Evolutionary conservation across 148 eudicot genomes (phyloP).

Genomic region (Suaeda aralocaspica): DNA sequence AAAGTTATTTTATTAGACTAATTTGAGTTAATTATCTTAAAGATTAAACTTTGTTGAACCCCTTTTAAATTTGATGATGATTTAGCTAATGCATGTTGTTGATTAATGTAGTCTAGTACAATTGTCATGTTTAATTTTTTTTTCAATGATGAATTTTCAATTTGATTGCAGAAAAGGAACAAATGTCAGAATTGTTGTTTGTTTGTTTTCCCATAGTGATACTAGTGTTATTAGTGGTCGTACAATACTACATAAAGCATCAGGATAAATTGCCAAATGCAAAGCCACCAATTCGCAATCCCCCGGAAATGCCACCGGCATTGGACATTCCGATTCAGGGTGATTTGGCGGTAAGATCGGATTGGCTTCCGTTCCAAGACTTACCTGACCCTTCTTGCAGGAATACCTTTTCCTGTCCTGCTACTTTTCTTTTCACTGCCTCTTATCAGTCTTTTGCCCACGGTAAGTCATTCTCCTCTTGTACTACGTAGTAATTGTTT

Average conservation of each 20-base stretch:
- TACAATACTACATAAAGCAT: not conserved
- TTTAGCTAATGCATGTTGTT: not conserved
- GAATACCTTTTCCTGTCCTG: conserved; percentile 57
- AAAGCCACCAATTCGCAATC: conserved; percentile 37
- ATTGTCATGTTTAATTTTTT: not conserved
- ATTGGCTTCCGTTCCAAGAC: conserved; percentile 36
- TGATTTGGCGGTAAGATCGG: conserved; percentile 48
- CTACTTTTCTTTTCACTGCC: conserved; percentile 58
- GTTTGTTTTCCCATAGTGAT: conserved; percentile 23
- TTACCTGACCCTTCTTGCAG: conserved; percentile 62
- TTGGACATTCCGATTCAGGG: conserved; percentile 44
- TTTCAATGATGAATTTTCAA: not conserved
- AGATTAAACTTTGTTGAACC: not conserved
- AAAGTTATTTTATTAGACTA: not conserved
- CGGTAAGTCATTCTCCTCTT: conserved; percentile 30
- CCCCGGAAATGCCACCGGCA: conserved; percentile 59
- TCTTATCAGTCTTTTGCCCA: conserved; percentile 55
- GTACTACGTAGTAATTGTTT: not conserved
- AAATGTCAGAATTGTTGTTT: conserved; percentile 29
- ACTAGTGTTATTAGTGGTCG: conserved; percentile 12
- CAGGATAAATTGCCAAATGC: not conserved
- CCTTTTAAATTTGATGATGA: not conserved
- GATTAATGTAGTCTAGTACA: not conserved
- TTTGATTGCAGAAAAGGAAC: conserved; percentile 27
- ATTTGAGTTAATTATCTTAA: not conserved